Conservation (phyloP, 2,329 filamentous ascomycete species). For the Colletotrichum sp. region DNA sequence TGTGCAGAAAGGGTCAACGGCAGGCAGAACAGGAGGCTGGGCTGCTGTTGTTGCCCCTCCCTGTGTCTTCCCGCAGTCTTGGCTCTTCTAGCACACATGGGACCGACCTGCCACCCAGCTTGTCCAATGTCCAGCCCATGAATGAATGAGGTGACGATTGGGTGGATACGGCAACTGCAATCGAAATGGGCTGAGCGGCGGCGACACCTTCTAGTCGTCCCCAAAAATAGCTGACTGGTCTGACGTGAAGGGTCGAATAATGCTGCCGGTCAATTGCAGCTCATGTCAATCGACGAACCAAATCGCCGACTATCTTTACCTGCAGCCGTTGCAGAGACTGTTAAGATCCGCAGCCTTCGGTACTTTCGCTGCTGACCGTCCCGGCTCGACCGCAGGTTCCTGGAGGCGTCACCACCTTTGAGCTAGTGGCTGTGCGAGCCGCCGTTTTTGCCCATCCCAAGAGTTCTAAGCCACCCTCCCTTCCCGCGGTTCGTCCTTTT, state of each 20-base stretch:
- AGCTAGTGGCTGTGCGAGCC: conserved; percentile 6
- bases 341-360: neutral
- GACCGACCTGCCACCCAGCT: neutral
- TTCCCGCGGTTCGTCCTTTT: neutral
- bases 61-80: neutral
- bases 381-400: neutral
- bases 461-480: neutral
- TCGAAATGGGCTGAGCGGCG: neutral
- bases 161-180: neutral
- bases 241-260: neutral
- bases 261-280: neutral
- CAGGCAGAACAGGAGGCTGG: neutral
- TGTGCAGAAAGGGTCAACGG: neutral
- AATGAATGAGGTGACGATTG: conserved; percentile 7
- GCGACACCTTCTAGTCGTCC: neutral
- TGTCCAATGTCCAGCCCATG: neutral
- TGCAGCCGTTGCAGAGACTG: neutral
- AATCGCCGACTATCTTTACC: neutral
- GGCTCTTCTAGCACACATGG: neutral
- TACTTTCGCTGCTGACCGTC: neutral
- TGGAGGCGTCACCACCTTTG: neutral
- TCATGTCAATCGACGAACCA: neutral
- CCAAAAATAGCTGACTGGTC: conserved; percentile 1
- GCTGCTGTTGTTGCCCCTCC: neutral
- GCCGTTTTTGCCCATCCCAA: neutral